Base-by-base conservation (phyloP, 768 basidiomycete species). In the Rhizopogon salebrosus region DNA sequence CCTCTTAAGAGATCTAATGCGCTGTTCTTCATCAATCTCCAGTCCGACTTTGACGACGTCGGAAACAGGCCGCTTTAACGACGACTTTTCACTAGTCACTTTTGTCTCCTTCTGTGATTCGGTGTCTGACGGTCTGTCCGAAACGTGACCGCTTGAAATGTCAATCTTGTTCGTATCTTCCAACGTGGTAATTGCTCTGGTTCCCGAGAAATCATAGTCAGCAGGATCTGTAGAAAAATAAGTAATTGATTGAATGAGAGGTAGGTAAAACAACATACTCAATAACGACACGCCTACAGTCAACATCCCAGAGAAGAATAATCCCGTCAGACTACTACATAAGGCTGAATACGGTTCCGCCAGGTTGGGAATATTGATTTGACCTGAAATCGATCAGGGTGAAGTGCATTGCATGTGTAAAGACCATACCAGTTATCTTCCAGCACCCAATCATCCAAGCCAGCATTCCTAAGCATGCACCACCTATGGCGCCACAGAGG, bases 361-460 rank as follows among this genome's bases (percentile, higher is more conserved):
- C 4, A 75, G 65, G 39, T 70, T 72, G 3, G 63, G 43, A 14
- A 75, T 57, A 38, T 66, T 71, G 37, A 73, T 72, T 11, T 60
- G 56, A 10, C 73, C 73, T 73, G 45, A 27, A 11, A 8, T 18
- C 18, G 7, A 4, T 20, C 24, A 6, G 34, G 20, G 31, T 13
- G 18, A 18, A 2, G 2, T 36, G 26, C 13, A 18, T 20, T 10
- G 38, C 16, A 23, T 4, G 11, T 29, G 23, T 14, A 7, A 20
- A 14, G 23, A 35, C 54, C 61, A 16, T 52, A 72, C 75, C 76
- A 42, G 70, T 76, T 46, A 76, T 77, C 58, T 79, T 77, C 72
- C 69, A 74, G 54, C 78, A 78, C 0, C 75, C 72, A 8, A 79
- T 68, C 72, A 79, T 76, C 76, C 77, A 80, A 18, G 77, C 76